Conservation (phyloP, 2,329 filamentous ascomycete genomes). For the Lachnellula suecica region DNA sequence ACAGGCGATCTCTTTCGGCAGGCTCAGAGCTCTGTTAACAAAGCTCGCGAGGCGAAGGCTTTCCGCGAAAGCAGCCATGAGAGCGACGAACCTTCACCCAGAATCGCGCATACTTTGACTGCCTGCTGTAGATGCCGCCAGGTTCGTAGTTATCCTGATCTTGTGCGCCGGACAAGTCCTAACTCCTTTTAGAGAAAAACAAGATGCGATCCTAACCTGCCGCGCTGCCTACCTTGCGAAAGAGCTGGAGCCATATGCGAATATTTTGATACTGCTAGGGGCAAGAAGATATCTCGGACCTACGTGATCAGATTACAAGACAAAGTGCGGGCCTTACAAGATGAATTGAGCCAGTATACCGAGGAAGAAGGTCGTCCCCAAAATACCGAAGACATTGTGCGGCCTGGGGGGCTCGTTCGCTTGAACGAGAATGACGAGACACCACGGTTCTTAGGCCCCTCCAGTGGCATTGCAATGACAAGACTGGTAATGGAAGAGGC, state of each 20-base stretch:
- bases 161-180: slow-evolving; percentile 37
- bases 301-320: slow-evolving; percentile 94
- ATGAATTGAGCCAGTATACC: slow-evolving; percentile 76
- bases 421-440: slow-evolving; percentile 83
- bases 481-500: slow-evolving; percentile 94
- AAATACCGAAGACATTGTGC: slow-evolving; percentile 80
- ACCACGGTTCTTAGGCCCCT: slow-evolving; percentile 85
- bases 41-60: slow-evolving; percentile 30
- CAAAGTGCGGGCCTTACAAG: slow-evolving; percentile 77
- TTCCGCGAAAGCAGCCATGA: slow-evolving; percentile 39
- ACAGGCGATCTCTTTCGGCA: slow-evolving; percentile 59
- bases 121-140: slow-evolving; percentile 79
- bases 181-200: slow-evolving; percentile 70
- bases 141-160: slow-evolving; percentile 46
- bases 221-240: slow-evolving; percentile 89
- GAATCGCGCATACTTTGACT: slow-evolving; percentile 76
- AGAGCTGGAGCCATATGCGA: slow-evolving; percentile 89
- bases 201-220: slow-evolving; percentile 88
- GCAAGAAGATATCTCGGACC: slow-evolving; percentile 80
- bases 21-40: slow-evolving; percentile 44
- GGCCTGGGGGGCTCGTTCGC: slow-evolving; percentile 80
- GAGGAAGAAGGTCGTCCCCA: slow-evolving; percentile 71
- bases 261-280: slow-evolving; percentile 89
- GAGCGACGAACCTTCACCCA: slow-evolving; percentile 51
- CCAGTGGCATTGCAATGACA: slow-evolving; percentile 93